Evolutionary conservation across 2,329 filamentous ascomycete genomes (phyloP), one percentile per base, ranked within the genome.

Genomic region (Claviceps sp.): DNA sequence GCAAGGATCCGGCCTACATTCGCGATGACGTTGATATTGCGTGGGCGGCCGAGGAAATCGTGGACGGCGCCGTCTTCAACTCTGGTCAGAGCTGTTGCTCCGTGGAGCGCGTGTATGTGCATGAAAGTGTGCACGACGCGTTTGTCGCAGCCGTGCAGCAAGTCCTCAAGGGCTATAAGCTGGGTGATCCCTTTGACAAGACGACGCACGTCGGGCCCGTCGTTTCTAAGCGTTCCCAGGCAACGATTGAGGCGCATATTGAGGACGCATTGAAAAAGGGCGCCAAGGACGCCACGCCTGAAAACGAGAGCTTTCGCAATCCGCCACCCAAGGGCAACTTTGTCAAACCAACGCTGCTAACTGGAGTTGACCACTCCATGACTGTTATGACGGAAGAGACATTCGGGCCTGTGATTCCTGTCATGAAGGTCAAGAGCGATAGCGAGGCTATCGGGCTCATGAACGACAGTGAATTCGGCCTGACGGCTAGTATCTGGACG

Each of bases 1-100:
- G 91, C 57, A 97, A 97, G 65, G 91, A 97, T 64, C 88, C 91
- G 4, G 91, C 91, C 23, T 97, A 96, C 62, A 77, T 97, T 51
- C 77, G 91, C 54, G 74, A 73, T 6, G 91, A 97, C 61, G 88
- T 95, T 1, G 89, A 97, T 64, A 69, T 95, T 47, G 80, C 81
- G 47, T 96, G 90, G 91, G 90, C 85, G 0, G 91, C 91, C 0
- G 89, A 86, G 59, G 89, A 96, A 69, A 93, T 97, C 61, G 88
- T 97, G 14, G 91, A 97, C 60, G 91, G 91, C 20, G 84, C 89
- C n/a, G 75, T 97, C 52, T 97, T 97, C 76, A 97, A 97, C 72
- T 95, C 90, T 49, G 91, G 91, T n/a, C 91, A 97, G 73, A 95
- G 88, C 65, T 97, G 91, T 74, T 97, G 91, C 69, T 86, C 88